Percentiles rank a stretch among this genome's conserved stretches.
These are phyloP conservation scores for Candida tibetensis DNA, from an alignment of 805 yeast species.

Conservation along the genomic window DNA sequence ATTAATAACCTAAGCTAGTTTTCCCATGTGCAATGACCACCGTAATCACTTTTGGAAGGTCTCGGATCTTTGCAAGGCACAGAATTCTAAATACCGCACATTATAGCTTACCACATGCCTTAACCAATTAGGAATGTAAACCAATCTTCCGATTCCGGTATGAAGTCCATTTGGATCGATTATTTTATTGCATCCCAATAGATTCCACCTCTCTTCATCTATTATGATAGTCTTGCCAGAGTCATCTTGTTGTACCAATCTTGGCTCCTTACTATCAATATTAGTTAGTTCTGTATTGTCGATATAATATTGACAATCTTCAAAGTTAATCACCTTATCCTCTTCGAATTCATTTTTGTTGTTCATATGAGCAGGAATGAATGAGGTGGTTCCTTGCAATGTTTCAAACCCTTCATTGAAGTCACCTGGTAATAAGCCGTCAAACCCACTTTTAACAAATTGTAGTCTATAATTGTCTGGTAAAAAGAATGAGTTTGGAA, in stretches of 20 bases:
- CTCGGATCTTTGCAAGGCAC: constrained; percentile 44
- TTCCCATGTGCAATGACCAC: no score
- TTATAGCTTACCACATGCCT: constrained; percentile 27
- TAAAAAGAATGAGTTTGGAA: constrained; percentile 82
- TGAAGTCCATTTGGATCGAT: constrained; percentile 55
- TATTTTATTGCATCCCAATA: constrained; percentile 46
- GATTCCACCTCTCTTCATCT: constrained; percentile 47
- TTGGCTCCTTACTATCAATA: constrained; percentile 41
- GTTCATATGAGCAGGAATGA: constrained; percentile 66
- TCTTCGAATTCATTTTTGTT: constrained; percentile 65
- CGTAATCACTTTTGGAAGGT: no score
- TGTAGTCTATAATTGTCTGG: constrained; percentile 59
- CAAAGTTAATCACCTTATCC: constrained; percentile 49
- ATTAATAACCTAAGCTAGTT: background rate
- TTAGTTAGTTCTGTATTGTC: constrained; percentile 59
- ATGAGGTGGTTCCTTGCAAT: constrained; percentile 35
- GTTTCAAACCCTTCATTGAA: constrained; percentile 47
- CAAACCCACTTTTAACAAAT: constrained; percentile 75
- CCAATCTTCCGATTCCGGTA: constrained; percentile 49
- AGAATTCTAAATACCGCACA: constrained; percentile 50
- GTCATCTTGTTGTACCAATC: constrained; percentile 13
- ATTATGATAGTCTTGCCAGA: constrained; percentile 13
- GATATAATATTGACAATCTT: constrained; percentile 64
- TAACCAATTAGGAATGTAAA: constrained; percentile 46
- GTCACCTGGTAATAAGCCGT: constrained; percentile 87